These are phyloP conservation scores for Fraxinus platypoda DNA, from an alignment of 305 asterid genomes.

Conservation along the genomic window DNA sequence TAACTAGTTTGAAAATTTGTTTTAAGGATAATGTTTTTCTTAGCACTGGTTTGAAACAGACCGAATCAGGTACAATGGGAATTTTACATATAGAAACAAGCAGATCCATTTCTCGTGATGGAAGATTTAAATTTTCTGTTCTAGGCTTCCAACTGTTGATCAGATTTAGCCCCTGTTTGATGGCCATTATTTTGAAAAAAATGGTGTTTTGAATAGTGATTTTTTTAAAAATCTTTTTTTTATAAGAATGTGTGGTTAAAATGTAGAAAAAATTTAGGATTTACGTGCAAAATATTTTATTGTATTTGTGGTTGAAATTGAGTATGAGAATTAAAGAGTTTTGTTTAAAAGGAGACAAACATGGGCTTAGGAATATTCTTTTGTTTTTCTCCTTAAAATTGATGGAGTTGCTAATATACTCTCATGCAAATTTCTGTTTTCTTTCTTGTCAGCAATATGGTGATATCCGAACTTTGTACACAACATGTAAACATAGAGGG, in stretches of 20 bases:
- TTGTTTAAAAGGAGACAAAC: too few relatives aligned
- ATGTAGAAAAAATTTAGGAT: too few relatives aligned
- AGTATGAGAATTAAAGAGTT: too few relatives aligned
- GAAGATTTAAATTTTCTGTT: not conserved
- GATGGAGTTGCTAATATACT: not conserved
- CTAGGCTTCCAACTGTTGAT: not conserved
- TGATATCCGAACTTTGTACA: constrained; percentile 66
- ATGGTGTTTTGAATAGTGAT: too few relatives aligned
- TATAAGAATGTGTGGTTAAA: too few relatives aligned
- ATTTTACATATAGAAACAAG: not conserved
- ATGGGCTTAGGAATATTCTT: not conserved
- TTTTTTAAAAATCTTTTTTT: too few relatives aligned
- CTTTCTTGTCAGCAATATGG: constrained; percentile 57
- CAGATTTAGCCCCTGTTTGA: too few relatives aligned
- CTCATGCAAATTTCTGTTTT: constrained; percentile 9
- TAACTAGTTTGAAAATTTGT: too few relatives aligned
- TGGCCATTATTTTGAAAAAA: too few relatives aligned
- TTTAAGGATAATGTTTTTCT: not conserved
- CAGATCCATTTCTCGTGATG: not conserved
- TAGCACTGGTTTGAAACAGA: not conserved
- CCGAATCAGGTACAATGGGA: not conserved
- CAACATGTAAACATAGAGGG: constrained; percentile 78
- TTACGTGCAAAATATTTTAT: too few relatives aligned
- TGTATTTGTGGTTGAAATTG: too few relatives aligned
- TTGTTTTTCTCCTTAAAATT: not conserved